Base-by-base conservation (phyloP, 257 asterid species). In the Nicotiana sylvestris region DNA sequence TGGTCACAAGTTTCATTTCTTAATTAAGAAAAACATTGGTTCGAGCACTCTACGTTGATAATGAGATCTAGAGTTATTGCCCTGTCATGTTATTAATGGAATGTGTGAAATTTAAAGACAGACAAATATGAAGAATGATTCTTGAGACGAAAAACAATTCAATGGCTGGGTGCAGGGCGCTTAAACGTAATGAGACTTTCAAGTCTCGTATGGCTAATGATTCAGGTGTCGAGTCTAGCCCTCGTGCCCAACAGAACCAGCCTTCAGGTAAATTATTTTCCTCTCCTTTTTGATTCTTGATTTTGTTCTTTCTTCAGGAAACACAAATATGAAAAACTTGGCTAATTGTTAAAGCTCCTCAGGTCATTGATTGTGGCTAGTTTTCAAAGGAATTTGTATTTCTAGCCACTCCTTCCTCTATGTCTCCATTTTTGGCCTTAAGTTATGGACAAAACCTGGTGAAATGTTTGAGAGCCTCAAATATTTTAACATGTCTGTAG, bases 31-130 rank as follows among this genome's bases (percentile, higher is more conserved):
- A 7, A 60, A 81, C 16, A 93, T 43, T 92, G 92, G 92, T 84
- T 83, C 82, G 87, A 49, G 89, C 86, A 15, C 0, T 83, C 51
- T 87, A 87, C 84, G 94, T 83, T 70, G 92, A 91, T 49, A 78
- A 43, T 43, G 49, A 8, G 49, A 43, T 43, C 49, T 43, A 43
- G 11, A 43, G 3, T 43, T 9, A 12, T 43, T 9, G 51, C 3
- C 12, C 51, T 43, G 51, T 9, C 51, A 43, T 43, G 51, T 43
- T 43, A 57, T 77, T 65, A 87, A 87, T 66, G 68, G 90, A 87
- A 89, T 87, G 83, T 33, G 82, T 46, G 72, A 85, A 62, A 80
- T 30, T 83, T 76, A 18, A 65, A 81, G 74, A 27, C 46, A 58
- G 80, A 25, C 65, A 76, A 66, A 51, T 37, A 33, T 58, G 82